phyloP scores from a whole-genome alignment of 805 yeast species.

The Kazachstania martiniae region DNA sequence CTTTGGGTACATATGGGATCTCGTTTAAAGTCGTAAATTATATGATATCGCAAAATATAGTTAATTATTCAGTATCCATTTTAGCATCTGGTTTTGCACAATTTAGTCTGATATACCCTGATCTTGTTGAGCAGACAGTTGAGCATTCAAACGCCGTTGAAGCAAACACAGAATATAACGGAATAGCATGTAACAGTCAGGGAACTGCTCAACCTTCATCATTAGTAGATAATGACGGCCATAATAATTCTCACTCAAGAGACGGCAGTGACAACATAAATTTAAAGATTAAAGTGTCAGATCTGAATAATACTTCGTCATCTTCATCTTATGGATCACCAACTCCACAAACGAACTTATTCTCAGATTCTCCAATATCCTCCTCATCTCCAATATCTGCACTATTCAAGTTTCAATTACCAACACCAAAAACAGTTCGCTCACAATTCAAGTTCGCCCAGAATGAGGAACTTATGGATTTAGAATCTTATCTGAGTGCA shows the following conservation, averaged over 20 bases:
- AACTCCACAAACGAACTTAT: slow-evolving; percentile 1
- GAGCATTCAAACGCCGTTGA: background rate
- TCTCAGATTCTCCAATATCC: slow-evolving; percentile 18
- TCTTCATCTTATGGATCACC: background rate
- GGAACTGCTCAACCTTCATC: background rate
- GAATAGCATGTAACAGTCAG: background rate
- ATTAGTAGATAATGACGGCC: background rate
- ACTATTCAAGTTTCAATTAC: slow-evolving; percentile 24
- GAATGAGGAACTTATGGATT: slow-evolving; percentile 23
- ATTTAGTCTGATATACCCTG: slow-evolving; percentile 13
- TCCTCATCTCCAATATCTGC: slow-evolving; percentile 26
- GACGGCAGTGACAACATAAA: slow-evolving; percentile 2
- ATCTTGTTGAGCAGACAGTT: too few relatives aligned
- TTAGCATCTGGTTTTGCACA: slow-evolving; percentile 16
- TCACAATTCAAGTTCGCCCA: slow-evolving; percentile 17
- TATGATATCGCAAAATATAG: background rate
- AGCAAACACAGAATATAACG: background rate
- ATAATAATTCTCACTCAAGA: background rate
- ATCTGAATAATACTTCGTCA: background rate
- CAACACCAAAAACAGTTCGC: slow-evolving; percentile 12
- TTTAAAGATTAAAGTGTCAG: slow-evolving; percentile 4
- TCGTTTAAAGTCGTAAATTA: slow-evolving; percentile 15
- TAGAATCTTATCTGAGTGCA: slow-evolving; percentile 24
- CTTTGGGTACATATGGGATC: slow-evolving; percentile 22
- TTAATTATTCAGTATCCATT: slow-evolving; percentile 7